phyloP scores from a whole-genome alignment of 176 grass and related monocot genomes.

The Zoysia japonica region DNA sequence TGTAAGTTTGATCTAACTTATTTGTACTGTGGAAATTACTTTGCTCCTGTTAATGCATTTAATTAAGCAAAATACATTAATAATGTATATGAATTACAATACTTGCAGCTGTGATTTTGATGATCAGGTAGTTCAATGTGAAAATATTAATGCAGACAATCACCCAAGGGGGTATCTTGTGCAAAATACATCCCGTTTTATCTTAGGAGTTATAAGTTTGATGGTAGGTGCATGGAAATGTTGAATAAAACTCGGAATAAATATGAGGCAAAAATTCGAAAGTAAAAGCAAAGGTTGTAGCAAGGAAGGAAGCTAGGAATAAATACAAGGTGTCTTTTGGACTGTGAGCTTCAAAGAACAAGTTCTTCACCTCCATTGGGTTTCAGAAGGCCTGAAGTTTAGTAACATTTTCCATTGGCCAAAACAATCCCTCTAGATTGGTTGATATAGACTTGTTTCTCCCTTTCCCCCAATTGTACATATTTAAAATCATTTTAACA shows the following conservation, averaged over 20 bases:
- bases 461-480: not conserved
- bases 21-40: slow-evolving; percentile 6
- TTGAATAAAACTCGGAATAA: not conserved
- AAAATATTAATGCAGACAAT: not conserved
- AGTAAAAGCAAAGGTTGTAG: not conserved
- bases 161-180: not conserved
- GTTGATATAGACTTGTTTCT: not conserved
- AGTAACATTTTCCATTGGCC: not conserved
- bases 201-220: not conserved
- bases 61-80: slow-evolving; percentile 8
- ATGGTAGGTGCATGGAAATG: not conserved
- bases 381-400: not conserved
- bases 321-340: not conserved
- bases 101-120: not conserved
- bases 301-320: not conserved
- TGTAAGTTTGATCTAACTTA: slow-evolving; percentile 54
- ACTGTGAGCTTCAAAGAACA: not conserved
- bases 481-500: not conserved
- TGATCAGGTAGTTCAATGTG: slow-evolving; percentile 1
- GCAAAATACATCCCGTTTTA: not conserved
- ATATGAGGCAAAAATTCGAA: not conserved
- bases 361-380: not conserved
- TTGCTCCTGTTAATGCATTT: slow-evolving; percentile 14
- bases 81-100: slow-evolving; percentile 24
- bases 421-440: not conserved